Evolutionary conservation across 805 yeast genomes (phyloP).

Genomic region (Sporopachydermia lactativora): DNA sequence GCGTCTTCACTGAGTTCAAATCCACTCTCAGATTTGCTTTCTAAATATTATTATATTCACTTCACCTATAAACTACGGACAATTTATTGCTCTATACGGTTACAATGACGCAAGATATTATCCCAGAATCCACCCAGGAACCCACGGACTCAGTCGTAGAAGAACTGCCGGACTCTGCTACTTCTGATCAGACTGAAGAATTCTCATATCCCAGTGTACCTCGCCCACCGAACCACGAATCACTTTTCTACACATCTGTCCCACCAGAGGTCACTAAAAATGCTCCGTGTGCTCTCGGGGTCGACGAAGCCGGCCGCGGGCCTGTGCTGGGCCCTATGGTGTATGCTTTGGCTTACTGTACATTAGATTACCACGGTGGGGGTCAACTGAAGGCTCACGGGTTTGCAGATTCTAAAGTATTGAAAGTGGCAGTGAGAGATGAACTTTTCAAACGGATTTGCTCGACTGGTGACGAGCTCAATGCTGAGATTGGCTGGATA

Average conservation of each 20-base stretch:
- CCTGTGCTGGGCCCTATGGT: slow-evolving; percentile 99
- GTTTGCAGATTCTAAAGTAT: slow-evolving; percentile 86
- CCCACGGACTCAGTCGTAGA: no score
- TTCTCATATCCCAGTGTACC: neutral
- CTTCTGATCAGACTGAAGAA: no score
- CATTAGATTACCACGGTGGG: slow-evolving; percentile 34
- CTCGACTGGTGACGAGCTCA: slow-evolving; percentile 27
- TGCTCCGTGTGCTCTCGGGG: slow-evolving; percentile 47
- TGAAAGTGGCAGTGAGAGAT: slow-evolving; percentile 59
- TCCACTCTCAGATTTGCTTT: no score
- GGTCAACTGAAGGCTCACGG: slow-evolving; percentile 45
- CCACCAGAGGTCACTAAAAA: neutral
- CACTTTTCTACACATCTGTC: neutral
- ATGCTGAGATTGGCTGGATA: slow-evolving; percentile 69
- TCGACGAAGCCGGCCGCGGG: slow-evolving; percentile 98
- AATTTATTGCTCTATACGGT: no score
- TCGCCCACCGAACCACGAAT: neutral
- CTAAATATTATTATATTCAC: no score
- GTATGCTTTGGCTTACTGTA: slow-evolving; percentile 75
- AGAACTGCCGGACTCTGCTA: no score
- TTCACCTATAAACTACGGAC: no score
- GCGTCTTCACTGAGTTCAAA: no score
- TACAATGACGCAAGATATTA: no score
- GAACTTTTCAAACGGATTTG: slow-evolving; percentile 47
- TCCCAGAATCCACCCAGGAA: no score